Conservation (phyloP, 805 yeast species). For the Ogataea corticis region DNA sequence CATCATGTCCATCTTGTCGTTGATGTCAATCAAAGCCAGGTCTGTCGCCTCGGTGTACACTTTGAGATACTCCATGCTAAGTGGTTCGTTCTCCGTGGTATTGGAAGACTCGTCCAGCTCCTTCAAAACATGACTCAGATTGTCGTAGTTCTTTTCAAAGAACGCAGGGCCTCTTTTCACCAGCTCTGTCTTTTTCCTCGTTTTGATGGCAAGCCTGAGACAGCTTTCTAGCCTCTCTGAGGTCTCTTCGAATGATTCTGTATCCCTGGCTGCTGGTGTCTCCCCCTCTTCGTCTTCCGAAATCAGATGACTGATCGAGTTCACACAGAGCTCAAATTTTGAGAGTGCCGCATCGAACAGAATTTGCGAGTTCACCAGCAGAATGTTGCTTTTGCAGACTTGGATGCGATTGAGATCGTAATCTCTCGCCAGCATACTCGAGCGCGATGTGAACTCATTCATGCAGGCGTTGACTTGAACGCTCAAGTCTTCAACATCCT, state of each 20-base stretch:
- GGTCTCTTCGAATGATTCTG: neutral
- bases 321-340: constrained; percentile 26
- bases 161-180: constrained; percentile 3
- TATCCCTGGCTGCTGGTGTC: neutral
- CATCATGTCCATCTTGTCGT: constrained; percentile 17
- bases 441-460: constrained; percentile 10
- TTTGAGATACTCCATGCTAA: constrained; percentile 11
- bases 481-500: constrained; percentile 6
- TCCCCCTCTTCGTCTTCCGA: neutral
- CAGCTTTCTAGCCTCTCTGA: constrained; percentile 19
- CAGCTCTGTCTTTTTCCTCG: constrained; percentile 14
- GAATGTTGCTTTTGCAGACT: constrained; percentile 28
- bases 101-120: constrained; percentile 12
- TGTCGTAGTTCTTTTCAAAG: constrained; percentile 3
- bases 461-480: constrained; percentile 7
- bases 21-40: constrained; percentile 21
- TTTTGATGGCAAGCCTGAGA: constrained; percentile 18
- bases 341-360: constrained; percentile 31
- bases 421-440: constrained; percentile 14
- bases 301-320: constrained; percentile 11
- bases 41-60: constrained; percentile 23
- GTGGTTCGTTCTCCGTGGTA: neutral
- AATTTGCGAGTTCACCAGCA: constrained; percentile 27
- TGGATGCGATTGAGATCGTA: constrained; percentile 24
- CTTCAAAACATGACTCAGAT: constrained; percentile 13